Evolutionary conservation across 1,284 basidiomycete species (phyloP), one percentile per base, ranked within the genome.

Genomic region (Ustanciosporium gigantosporum): DNA sequence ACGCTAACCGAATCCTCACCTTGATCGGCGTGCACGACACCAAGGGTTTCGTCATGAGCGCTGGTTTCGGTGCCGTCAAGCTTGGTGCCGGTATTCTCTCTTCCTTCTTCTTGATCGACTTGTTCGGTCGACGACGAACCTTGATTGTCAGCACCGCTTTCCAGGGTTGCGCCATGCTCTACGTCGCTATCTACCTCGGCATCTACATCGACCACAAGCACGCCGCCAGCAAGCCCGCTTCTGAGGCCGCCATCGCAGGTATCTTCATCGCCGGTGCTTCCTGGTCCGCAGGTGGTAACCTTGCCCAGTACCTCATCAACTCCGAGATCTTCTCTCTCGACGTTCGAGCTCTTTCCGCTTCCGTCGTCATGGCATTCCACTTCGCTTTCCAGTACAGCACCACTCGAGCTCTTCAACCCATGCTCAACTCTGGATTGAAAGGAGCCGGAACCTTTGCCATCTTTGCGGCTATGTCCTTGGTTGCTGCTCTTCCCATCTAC

Each of bases 271-370:
- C 53, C 21, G 59, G 59, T 41, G 59, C 59, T 16, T 47, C 59
- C 1, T 64, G 52, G 52, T 52, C 48, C 1, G 59, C 59, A 1
- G 59, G 59, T 46, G 59, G 59, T 29, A 64, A 64, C 43, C 49
- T 64, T 3, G 59, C 59, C 2, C 59, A 64, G 43, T 64, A 64
- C 49, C 49, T 64, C 8, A 57, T 64, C 49, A 57, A 57, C 48
- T 48, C 48, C 25, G 59, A 64, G 24, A 64, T 64, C 45, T 57
- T 64, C 46, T 40, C 37, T 31, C 53, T 64, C 7, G 53, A 56
- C 34, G 59, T 64, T 14, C 59, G 59, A 36, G 53, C 59, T 2
- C 45, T 64, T 23, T 57, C 49, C 2, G 53, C 59, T 6, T 57
- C 59, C n/a, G 47, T 64, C 31, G 48, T 64, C 9, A 64, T 64